phyloP scores from a whole-genome alignment of 495 filamentous ascomycete species.

The Penicillium macrosclerotiorum region DNA sequence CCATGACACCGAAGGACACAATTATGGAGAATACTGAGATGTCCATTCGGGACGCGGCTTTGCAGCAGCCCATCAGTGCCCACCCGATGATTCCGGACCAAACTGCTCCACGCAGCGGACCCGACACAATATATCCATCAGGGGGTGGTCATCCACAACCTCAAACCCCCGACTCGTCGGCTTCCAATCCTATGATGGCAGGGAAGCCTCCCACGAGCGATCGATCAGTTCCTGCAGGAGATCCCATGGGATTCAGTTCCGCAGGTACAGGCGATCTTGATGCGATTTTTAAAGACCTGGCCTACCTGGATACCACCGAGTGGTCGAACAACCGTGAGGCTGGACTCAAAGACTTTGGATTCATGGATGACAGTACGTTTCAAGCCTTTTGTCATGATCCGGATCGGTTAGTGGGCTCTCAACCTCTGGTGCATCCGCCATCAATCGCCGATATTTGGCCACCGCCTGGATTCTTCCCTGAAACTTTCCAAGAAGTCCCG shows the following conservation, averaged over 20 bases:
- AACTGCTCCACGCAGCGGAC: slow-evolving; percentile 25
- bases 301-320: slow-evolving; percentile 60
- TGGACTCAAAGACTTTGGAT: slow-evolving; percentile 58
- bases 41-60: slow-evolving; percentile 23
- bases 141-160: slow-evolving; percentile 25
- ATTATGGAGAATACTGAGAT: slow-evolving; percentile 33
- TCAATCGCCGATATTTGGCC: slow-evolving; percentile 50
- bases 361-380: slow-evolving; percentile 53
- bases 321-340: slow-evolving; percentile 53
- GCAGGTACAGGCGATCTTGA: slow-evolving; percentile 44
- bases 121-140: slow-evolving; percentile 26
- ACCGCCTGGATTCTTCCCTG: slow-evolving; percentile 47
- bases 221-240: slow-evolving; percentile 17
- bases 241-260: slow-evolving; percentile 14
- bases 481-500: slow-evolving; percentile 37
- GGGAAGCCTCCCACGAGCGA: slow-evolving; percentile 13
- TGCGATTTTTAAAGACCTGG: slow-evolving; percentile 60
- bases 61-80: slow-evolving; percentile 20
- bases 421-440: slow-evolving; percentile 42
- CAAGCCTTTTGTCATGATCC: slow-evolving; percentile 54
- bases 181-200: slow-evolving; percentile 24
- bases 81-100: slow-evolving; percentile 17
- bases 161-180: slow-evolving; percentile 30
- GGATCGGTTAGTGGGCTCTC: slow-evolving; percentile 42
- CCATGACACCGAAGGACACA: slow-evolving; percentile 38